These are phyloP conservation scores for Salix viminalis DNA, from an alignment of 345 rosid genomes.

Conservation along the genomic window DNA sequence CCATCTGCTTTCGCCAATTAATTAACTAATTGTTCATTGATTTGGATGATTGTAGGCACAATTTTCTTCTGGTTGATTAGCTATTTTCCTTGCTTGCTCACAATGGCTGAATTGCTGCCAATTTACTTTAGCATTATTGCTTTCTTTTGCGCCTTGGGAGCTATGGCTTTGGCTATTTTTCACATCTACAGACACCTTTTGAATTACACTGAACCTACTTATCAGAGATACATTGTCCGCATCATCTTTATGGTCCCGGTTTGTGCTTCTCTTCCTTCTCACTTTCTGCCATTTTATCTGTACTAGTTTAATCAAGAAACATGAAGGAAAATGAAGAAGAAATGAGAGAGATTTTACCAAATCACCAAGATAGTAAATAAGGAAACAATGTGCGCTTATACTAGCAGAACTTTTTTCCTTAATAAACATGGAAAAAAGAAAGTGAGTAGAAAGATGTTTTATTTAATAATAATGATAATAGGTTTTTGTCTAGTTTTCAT, in stretches of 20 bases:
- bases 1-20: too few relatives aligned
- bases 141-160: constrained; percentile 62
- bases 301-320: not conserved
- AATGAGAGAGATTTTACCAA: not conserved
- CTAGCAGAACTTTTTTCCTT: not conserved
- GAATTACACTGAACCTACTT: constrained; percentile 91
- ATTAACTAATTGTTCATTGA: not conserved
- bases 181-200: constrained; percentile 83
- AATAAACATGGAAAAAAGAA: not conserved
- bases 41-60: not conserved
- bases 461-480: not conserved
- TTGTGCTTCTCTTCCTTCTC: constrained; percentile 19
- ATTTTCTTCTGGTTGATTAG: not conserved
- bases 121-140: constrained; percentile 51
- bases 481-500: not conserved
- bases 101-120: constrained; percentile 58
- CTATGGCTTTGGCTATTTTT: constrained; percentile 62
- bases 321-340: not conserved
- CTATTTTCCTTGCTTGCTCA: not conserved
- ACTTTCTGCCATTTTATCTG: not conserved
- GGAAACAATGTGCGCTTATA: not conserved
- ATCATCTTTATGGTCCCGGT: constrained; percentile 98
- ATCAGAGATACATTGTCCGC: constrained; percentile 92
- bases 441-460: not conserved
- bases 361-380: not conserved